Conservation (phyloP, 2,329 filamentous ascomycete genomes). For the Geosmithia flava region DNA sequence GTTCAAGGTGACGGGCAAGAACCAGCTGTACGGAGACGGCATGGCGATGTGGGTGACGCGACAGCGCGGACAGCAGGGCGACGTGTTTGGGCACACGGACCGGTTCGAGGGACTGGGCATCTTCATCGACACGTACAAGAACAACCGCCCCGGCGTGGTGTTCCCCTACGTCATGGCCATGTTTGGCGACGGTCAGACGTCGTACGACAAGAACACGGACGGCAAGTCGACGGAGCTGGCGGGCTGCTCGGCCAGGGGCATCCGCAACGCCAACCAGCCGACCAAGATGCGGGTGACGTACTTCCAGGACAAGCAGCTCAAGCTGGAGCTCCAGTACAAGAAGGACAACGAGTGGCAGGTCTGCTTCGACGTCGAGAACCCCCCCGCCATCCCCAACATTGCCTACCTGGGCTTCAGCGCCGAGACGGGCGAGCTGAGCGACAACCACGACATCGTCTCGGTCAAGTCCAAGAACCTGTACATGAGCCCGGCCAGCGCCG, state of each 20-base stretch:
- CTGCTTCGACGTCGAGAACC: conserved; percentile 68
- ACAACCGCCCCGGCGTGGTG: conserved; percentile 87
- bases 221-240: conserved; percentile 88
- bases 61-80: conserved; percentile 66
- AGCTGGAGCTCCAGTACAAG: conserved; percentile 91
- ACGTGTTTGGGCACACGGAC: conserved; percentile 81
- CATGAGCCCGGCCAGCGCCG: conserved; percentile 34
- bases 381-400: conserved; percentile 66
- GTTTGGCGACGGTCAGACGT: conserved; percentile 80
- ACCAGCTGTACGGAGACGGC: conserved; percentile 87
- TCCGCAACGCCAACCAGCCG: conserved; percentile 66
- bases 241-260: conserved; percentile 86
- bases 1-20: conserved; percentile 83
- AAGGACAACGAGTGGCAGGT: conserved; percentile 74
- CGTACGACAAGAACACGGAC: conserved; percentile 88
- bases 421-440: conserved; percentile 90
- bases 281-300: conserved; percentile 87
- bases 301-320: conserved; percentile 89
- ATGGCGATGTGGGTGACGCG: conserved; percentile 98
- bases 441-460: conserved; percentile 94
- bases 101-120: conserved; percentile 88
- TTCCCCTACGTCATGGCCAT: conserved; percentile 99
- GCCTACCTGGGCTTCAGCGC: conserved; percentile 68
- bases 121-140: conserved; percentile 99
- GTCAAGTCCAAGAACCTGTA: conserved; percentile 85